Evolutionary conservation across 768 basidiomycete genomes (phyloP).

Genomic region (Calvatia gigantea): DNA sequence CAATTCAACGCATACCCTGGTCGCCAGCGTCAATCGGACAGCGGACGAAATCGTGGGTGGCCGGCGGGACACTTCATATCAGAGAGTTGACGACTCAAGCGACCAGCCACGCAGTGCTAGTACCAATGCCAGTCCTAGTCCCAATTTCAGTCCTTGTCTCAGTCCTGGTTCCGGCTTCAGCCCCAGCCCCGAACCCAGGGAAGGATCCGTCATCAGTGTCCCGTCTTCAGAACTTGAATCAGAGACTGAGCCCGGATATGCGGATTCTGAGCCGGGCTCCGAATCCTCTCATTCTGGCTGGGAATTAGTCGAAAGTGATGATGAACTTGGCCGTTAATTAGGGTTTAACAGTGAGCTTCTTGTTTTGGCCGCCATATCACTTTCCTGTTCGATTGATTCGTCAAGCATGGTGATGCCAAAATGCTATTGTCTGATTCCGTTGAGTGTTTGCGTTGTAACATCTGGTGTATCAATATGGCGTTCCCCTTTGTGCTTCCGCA

Average conservation of each 20-base stretch:
- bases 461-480: not conserved
- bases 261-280: conserved; percentile 4
- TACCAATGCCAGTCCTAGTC: too few relatives aligned
- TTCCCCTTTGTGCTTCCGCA: not conserved
- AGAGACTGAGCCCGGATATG: conserved; percentile 8
- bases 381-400: too few relatives aligned
- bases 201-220: conserved; percentile 1
- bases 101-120: too few relatives aligned
- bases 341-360: not conserved
- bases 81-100: too few relatives aligned
- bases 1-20: not conserved
- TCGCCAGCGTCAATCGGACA: not conserved
- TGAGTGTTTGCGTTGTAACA: not conserved
- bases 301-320: conserved; percentile 12
- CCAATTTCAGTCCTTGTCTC: too few relatives aligned
- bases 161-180: not conserved
- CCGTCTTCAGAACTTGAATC: conserved; percentile 8
- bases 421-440: not conserved
- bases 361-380: too few relatives aligned
- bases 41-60: too few relatives aligned
- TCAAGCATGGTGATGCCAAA: too few relatives aligned
- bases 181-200: conserved; percentile 9
- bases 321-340: not conserved
- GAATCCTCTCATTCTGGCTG: conserved; percentile 9
- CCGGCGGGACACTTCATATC: too few relatives aligned